These are phyloP conservation scores for Trypanosoma theileri DNA, from an alignment of 208 protist genomes.

Conservation along the genomic window DNA sequence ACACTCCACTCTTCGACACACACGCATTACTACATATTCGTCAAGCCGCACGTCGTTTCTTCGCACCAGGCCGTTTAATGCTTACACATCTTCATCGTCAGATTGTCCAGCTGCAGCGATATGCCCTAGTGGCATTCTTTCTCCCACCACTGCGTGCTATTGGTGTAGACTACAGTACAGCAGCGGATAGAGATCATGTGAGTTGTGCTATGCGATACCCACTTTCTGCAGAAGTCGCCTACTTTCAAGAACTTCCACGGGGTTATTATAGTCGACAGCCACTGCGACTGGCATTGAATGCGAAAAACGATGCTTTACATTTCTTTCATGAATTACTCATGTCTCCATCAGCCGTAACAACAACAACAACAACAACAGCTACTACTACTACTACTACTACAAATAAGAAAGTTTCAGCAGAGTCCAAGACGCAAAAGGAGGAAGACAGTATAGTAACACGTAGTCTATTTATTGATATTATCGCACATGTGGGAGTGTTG, in stretches of 20 bases:
- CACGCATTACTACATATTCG: conserved; percentile 34
- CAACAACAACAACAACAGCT: not conserved
- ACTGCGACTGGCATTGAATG: conserved; percentile 31
- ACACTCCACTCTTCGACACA: conserved; percentile 28
- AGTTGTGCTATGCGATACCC: conserved; percentile 37
- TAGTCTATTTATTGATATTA: conserved; percentile 44
- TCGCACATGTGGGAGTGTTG: conserved; percentile 40
- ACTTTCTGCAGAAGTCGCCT: conserved; percentile 39
- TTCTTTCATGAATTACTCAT: conserved; percentile 33
- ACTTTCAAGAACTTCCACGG: conserved; percentile 54
- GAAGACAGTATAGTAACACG: conserved; percentile 9
- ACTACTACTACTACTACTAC: not conserved
- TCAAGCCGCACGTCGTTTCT: conserved; percentile 20
- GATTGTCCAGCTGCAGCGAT: conserved; percentile 40
- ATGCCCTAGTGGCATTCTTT: conserved; percentile 63
- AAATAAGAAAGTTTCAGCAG: not conserved
- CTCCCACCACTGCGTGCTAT: conserved; percentile 69
- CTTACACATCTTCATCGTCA: conserved; percentile 38
- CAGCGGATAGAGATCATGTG: conserved; percentile 28
- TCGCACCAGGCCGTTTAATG: conserved; percentile 26
- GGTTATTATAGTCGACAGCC: conserved; percentile 42
- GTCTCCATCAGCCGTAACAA: not conserved
- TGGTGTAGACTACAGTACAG: conserved; percentile 58
- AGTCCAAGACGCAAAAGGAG: not conserved
- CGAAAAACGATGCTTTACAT: conserved; percentile 33